These are phyloP conservation scores for Solanum paucissectum DNA, from an alignment of 257 asterid species.

Conservation along the genomic window DNA sequence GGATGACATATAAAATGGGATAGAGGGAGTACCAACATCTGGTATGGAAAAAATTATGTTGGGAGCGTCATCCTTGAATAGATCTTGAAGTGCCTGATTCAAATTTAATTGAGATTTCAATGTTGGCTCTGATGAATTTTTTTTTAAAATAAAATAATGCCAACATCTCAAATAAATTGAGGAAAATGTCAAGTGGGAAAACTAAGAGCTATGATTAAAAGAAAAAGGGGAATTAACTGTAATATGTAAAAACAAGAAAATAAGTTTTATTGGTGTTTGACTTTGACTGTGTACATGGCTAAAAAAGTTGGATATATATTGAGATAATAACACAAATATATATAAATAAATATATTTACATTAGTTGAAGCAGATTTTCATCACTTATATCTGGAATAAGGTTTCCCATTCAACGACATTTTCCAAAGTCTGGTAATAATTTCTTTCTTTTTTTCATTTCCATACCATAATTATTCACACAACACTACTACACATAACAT, in stretches of 20 bases:
- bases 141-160: too few species aligned
- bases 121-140: too few species aligned
- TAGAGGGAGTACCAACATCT: background rate
- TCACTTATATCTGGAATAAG: conserved; percentile 36
- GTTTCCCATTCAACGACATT: conserved; percentile 69
- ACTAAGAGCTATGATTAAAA: background rate
- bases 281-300: conserved; percentile 3
- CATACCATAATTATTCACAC: background rate
- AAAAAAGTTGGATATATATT: background rate
- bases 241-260: background rate
- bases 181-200: background rate
- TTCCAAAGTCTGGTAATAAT: conserved; percentile 19
- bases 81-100: too few species aligned
- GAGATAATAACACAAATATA: background rate
- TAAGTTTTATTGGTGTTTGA: background rate
- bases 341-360: background rate
- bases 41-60: too few species aligned
- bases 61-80: rapidly evolving
- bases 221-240: background rate
- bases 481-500: background rate
- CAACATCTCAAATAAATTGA: background rate
- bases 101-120: too few species aligned
- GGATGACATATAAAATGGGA: too few species aligned
- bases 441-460: background rate
- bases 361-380: conserved; percentile 35